Evolutionary conservation across 768 basidiomycete genomes (phyloP).

Genomic region (Ephemerocybe angulata): DNA sequence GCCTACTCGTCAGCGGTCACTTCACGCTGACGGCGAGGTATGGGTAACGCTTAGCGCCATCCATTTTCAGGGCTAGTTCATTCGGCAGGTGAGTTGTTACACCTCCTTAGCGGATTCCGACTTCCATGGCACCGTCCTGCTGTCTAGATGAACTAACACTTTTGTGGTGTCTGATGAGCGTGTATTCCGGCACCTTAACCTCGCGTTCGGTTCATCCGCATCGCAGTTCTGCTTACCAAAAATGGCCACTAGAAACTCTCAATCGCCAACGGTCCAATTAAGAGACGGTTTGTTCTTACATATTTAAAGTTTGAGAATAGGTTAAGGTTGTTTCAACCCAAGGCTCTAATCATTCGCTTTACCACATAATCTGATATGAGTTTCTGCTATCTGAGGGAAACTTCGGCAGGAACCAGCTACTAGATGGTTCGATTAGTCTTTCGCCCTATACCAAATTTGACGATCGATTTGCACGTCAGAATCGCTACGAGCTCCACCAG

Average conservation of each 20-base stretch:
- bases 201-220: conserved; percentile 68
- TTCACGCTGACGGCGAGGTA: conserved; percentile 74
- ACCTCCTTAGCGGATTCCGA: conserved; percentile 83
- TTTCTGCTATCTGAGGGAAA: conserved; percentile 68
- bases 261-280: conserved; percentile 78
- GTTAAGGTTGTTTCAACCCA: conserved; percentile 87
- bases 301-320: conserved; percentile 81
- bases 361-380: conserved; percentile 60
- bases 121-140: conserved; percentile 87
- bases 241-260: conserved; percentile 80
- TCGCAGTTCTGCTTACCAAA: conserved; percentile 71
- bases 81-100: conserved; percentile 89
- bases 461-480: conserved; percentile 96
- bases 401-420: conserved; percentile 91
- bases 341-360: conserved; percentile 91
- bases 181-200: conserved; percentile 78
- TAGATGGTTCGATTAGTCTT: conserved; percentile 95
- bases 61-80: conserved; percentile 90
- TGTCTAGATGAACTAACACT: conserved; percentile 86
- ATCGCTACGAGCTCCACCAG: conserved; percentile 85
- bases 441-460: conserved; percentile 94
- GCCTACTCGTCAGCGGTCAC: conserved; percentile 73
- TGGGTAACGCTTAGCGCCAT: conserved; percentile 86
- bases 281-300: conserved; percentile 82
- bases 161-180: conserved; percentile 84